Conservation (phyloP, 2,329 filamentous ascomycete species). For the Penicillium sp. region DNA sequence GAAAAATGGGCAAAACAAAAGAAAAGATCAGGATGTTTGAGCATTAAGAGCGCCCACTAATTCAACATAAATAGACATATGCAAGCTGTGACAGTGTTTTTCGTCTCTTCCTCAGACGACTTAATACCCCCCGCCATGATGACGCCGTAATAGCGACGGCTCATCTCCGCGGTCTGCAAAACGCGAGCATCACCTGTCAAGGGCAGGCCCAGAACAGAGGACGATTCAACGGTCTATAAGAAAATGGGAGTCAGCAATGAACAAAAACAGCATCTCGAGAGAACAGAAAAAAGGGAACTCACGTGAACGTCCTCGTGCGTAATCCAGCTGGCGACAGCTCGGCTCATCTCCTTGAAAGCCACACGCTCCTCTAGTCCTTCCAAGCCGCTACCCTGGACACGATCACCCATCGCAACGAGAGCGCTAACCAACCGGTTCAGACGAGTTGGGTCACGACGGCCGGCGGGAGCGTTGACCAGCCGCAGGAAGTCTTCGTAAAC, state of each 20-base stretch:
- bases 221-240: conserved; percentile 35
- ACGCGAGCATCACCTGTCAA: conserved; percentile 72
- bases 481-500: conserved; percentile 69
- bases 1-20: background rate
- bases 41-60: background rate
- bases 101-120: background rate
- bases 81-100: background rate
- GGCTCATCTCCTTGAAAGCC: conserved; percentile 78
- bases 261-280: background rate
- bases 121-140: conserved; percentile 55
- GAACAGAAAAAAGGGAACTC: conserved; percentile 29
- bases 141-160: conserved; percentile 65
- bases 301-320: conserved; percentile 61
- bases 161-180: conserved; percentile 68
- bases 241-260: conserved; percentile 8
- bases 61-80: background rate
- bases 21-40: conserved; percentile 2
- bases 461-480: conserved; percentile 44
- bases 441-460: conserved; percentile 43
- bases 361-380: conserved; percentile 61
- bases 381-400: conserved; percentile 52
- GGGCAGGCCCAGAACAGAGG: conserved; percentile 42
- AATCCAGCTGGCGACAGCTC: conserved; percentile 66
- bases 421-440: conserved; percentile 50
- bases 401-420: conserved; percentile 43